Evolutionary conservation across 768 basidiomycete species (phyloP).

Genomic region (Serendipita vermifera): DNA sequence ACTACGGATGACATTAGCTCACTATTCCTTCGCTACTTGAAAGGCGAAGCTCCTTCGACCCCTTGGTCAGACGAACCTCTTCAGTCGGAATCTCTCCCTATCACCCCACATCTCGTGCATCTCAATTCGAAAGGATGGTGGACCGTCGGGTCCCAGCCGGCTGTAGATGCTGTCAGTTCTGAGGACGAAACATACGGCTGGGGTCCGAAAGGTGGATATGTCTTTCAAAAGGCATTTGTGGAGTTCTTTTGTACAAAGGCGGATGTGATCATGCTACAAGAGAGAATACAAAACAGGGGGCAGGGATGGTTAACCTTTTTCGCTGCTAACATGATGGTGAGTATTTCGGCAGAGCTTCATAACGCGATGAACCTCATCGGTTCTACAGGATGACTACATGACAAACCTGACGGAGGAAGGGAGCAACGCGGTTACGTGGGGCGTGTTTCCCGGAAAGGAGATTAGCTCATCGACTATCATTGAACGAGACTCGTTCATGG

Average conservation of each 20-base stretch:
- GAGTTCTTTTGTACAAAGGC: constrained; percentile 76
- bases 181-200: constrained; percentile 76
- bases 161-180: constrained; percentile 67
- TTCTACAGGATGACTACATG: constrained; percentile 54
- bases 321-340: constrained; percentile 65
- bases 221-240: constrained; percentile 95
- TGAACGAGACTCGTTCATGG: constrained; percentile 82
- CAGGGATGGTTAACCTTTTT: constrained; percentile 70
- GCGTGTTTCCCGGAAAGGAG: constrained; percentile 93
- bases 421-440: constrained; percentile 97
- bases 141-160: constrained; percentile 95
- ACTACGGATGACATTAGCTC: constrained; percentile 53
- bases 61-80: constrained; percentile 83
- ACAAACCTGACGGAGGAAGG: constrained; percentile 70
- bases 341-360: constrained; percentile 17
- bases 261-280: constrained; percentile 48
- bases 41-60: constrained; percentile 56
- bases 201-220: constrained; percentile 85
- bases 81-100: constrained; percentile 66
- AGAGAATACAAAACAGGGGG: constrained; percentile 39
- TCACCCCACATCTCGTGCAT: constrained; percentile 60
- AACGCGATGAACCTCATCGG: not conserved
- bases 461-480: constrained; percentile 94
- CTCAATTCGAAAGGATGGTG: constrained; percentile 77
- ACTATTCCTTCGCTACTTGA: constrained; percentile 71